These are phyloP conservation scores for Rhododendron molle DNA, from an alignment of 148 eudicot species.

Conservation along the genomic window DNA sequence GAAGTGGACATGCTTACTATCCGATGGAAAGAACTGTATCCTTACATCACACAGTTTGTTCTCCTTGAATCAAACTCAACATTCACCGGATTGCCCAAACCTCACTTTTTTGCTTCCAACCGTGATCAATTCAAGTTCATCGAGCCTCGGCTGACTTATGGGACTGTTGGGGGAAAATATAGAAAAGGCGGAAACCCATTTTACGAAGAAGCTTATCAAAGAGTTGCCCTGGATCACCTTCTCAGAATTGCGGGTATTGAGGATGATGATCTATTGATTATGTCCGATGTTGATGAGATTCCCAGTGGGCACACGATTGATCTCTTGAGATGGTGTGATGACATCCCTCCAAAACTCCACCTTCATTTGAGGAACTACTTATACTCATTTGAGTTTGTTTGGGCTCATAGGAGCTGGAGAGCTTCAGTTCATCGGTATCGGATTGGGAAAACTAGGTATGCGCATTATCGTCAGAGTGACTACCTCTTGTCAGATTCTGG, in stretches of 20 bases:
- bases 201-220: slow-evolving; percentile 52
- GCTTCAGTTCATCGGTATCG: slow-evolving; percentile 50
- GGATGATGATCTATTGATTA: slow-evolving; percentile 55
- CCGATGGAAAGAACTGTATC: slow-evolving; percentile 53
- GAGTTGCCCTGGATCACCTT: slow-evolving; percentile 41
- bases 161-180: slow-evolving; percentile 39
- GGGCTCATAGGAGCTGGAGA: slow-evolving; percentile 49
- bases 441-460: slow-evolving; percentile 43
- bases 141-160: slow-evolving; percentile 47
- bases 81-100: slow-evolving; percentile 42
- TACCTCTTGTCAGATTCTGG: slow-evolving; percentile 47
- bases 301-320: slow-evolving; percentile 52
- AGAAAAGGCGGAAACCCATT: slow-evolving; percentile 51
- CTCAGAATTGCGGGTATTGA: slow-evolving; percentile 43
- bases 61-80: slow-evolving; percentile 62
- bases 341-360: slow-evolving; percentile 35
- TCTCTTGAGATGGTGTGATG: slow-evolving; percentile 61
- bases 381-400: slow-evolving; percentile 50
- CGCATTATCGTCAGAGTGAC: slow-evolving; percentile 49
- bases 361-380: slow-evolving; percentile 44
- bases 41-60: slow-evolving; percentile 53
- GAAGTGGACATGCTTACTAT: slow-evolving; percentile 56
- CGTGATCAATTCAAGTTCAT: slow-evolving; percentile 36
- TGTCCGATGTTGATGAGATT: slow-evolving; percentile 67
- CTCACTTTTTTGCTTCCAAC: slow-evolving; percentile 24